phyloP scores from a whole-genome alignment of 805 yeast genomes.

The Ogataea methanolica region DNA sequence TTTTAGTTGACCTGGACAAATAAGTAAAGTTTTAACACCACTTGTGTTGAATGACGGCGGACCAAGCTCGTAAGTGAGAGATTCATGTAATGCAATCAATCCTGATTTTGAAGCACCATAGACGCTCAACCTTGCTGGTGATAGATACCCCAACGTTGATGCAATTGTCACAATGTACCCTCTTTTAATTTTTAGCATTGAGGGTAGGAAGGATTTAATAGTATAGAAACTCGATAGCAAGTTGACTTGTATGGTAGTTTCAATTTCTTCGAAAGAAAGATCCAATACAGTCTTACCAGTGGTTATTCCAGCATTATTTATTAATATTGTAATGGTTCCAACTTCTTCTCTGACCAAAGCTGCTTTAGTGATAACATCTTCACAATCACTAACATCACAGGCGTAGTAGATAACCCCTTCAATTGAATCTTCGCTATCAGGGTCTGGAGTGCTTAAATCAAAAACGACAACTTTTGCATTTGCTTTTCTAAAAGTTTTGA shows the following conservation, averaged over 20 bases:
- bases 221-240: slow-evolving; percentile 67
- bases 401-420: slow-evolving; percentile 47
- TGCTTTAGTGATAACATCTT: slow-evolving; percentile 39
- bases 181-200: slow-evolving; percentile 53
- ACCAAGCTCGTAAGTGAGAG: slow-evolving; percentile 66
- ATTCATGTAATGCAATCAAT: slow-evolving; percentile 76
- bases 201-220: slow-evolving; percentile 67
- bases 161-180: slow-evolving; percentile 82
- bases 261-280: slow-evolving; percentile 53
- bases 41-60: slow-evolving; percentile 39
- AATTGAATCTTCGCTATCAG: slow-evolving; percentile 25
- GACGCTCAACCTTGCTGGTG: slow-evolving; percentile 75
- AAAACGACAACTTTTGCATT: slow-evolving; percentile 58
- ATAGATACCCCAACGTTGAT: slow-evolving; percentile 77
- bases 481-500: slow-evolving; percentile 35
- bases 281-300: slow-evolving; percentile 54
- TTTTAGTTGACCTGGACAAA: slow-evolving; percentile 84
- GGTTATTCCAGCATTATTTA: slow-evolving; percentile 84
- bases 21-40: slow-evolving; percentile 66
- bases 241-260: slow-evolving; percentile 60
- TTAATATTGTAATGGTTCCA: slow-evolving; percentile 62
- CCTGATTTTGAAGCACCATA: slow-evolving; percentile 94
- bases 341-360: slow-evolving; percentile 38
- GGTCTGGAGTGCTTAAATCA: slow-evolving; percentile 48
- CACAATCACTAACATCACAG: slow-evolving; percentile 65